Percentiles rank a stretch among this genome's conserved stretches.
Evolutionary conservation across 2,329 filamentous ascomycete genomes (phyloP).

Genomic region (Chalara sp.): DNA sequence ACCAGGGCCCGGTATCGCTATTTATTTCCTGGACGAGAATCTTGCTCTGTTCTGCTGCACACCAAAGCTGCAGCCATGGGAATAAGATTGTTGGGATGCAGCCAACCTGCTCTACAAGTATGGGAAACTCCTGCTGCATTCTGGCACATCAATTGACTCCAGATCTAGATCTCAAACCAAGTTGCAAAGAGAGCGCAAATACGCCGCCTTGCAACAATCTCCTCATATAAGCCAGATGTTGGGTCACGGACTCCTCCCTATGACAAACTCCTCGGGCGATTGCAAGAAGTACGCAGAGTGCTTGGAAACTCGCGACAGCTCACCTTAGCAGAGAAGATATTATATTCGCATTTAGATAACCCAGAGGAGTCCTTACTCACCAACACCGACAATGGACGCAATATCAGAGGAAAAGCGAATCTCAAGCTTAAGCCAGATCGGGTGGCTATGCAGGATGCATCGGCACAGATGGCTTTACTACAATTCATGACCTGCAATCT

Average conservation of each 20-base stretch:
- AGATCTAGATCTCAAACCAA: slow-evolving; percentile 13
- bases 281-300: slow-evolving; percentile 67
- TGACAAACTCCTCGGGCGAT: slow-evolving; percentile 69
- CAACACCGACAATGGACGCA: slow-evolving; percentile 74
- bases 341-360: slow-evolving; percentile 91
- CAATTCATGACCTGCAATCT: slow-evolving; percentile 98
- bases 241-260: slow-evolving; percentile 58
- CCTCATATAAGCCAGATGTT: slow-evolving; percentile 21
- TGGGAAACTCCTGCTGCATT: neutral
- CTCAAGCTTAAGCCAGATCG: slow-evolving; percentile 95
- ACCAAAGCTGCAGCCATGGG: slow-evolving; percentile 18
- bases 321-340: slow-evolving; percentile 94
- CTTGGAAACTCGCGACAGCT: slow-evolving; percentile 57
- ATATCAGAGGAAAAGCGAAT: slow-evolving; percentile 82
- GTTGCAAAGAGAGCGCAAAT: slow-evolving; percentile 11
- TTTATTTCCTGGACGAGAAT: too few species aligned
- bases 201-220: slow-evolving; percentile 21
- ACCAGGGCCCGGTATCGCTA: too few species aligned
- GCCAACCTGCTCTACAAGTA: slow-evolving; percentile 26
- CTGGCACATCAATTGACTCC: slow-evolving; percentile 12
- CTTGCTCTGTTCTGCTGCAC: too few species aligned
- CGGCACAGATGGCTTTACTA: slow-evolving; percentile 93
- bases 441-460: slow-evolving; percentile 98
- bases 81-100: slow-evolving; percentile 24
- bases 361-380: slow-evolving; percentile 80